Evolutionary conservation across 345 rosid species (phyloP).

Genomic region (Arabis alpina): DNA sequence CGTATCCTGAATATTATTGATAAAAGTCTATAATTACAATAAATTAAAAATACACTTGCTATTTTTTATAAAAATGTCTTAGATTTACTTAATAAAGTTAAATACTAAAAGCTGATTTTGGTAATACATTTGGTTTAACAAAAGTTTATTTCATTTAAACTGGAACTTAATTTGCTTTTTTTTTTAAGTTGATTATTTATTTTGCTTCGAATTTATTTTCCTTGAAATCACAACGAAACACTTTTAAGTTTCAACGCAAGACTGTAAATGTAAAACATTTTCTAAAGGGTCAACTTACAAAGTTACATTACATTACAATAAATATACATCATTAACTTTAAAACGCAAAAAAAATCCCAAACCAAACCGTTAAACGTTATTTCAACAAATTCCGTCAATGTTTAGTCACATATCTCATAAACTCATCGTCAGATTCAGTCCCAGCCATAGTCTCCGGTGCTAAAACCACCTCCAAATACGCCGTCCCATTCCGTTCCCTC

Average conservation of each 20-base stretch:
- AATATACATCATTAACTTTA: slow-evolving; percentile 27
- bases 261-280: neutral
- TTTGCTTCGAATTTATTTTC: no score
- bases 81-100: no score
- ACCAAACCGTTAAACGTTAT: slow-evolving; percentile 34
- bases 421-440: slow-evolving; percentile 72
- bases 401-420: slow-evolving; percentile 63
- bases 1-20: no score
- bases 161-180: no score
- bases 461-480: slow-evolving; percentile 83
- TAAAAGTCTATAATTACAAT: no score
- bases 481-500: slow-evolving; percentile 70
- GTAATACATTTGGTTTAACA: no score
- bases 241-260: no score
- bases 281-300: slow-evolving; percentile 30
- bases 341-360: neutral
- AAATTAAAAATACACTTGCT: no score
- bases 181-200: no score
- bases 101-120: no score
- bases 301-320: slow-evolving; percentile 20
- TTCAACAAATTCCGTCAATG: slow-evolving; percentile 15
- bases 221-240: neutral
- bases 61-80: no score
- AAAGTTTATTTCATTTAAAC: no score
- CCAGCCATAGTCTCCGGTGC: slow-evolving; percentile 84